Conservation (phyloP, 345 rosid genomes). For the Populus simonii region DNA sequence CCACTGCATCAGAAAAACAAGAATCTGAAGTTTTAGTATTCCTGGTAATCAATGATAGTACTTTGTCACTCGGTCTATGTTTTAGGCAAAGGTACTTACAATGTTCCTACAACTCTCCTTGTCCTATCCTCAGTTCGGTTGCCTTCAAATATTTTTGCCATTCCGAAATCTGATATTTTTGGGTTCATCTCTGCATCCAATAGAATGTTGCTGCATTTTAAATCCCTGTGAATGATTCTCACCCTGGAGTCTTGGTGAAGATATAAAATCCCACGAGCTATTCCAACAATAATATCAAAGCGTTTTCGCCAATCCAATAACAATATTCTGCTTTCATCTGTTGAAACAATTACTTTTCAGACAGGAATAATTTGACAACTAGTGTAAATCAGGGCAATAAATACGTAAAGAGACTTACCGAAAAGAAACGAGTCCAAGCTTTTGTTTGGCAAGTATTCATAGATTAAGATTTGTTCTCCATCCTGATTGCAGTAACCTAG, state of each 20-base stretch:
- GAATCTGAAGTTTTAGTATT: neutral
- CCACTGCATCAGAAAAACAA: slow-evolving; percentile 3
- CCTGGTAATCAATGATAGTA: neutral
- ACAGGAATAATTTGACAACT: neutral
- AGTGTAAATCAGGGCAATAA: neutral
- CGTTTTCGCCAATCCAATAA: slow-evolving; percentile 51
- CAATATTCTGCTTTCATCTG: slow-evolving; percentile 41
- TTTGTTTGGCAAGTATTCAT: slow-evolving; percentile 52
- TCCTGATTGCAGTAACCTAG: slow-evolving; percentile 30
- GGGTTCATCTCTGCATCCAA: slow-evolving; percentile 50
- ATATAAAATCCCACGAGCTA: slow-evolving; percentile 66
- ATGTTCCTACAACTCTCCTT: slow-evolving; percentile 63
- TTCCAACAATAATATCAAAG: slow-evolving; percentile 44
- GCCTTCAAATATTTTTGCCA: slow-evolving; percentile 52
- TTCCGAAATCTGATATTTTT: slow-evolving; percentile 64
- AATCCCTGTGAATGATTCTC: slow-evolving; percentile 20
- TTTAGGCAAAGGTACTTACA: slow-evolving; percentile 35
- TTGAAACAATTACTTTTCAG: neutral
- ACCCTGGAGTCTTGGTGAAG: slow-evolving; percentile 75
- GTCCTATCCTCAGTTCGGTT: slow-evolving; percentile 53
- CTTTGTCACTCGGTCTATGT: too few relatives aligned
- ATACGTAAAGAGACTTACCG: slow-evolving; percentile 28
- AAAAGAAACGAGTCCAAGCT: slow-evolving; percentile 56
- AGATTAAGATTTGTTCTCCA: slow-evolving; percentile 66
- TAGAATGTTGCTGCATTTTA: slow-evolving; percentile 62